Conservation (phyloP, 2,329 filamentous ascomycete genomes). For the Stagonosporopsis rhizophila region DNA sequence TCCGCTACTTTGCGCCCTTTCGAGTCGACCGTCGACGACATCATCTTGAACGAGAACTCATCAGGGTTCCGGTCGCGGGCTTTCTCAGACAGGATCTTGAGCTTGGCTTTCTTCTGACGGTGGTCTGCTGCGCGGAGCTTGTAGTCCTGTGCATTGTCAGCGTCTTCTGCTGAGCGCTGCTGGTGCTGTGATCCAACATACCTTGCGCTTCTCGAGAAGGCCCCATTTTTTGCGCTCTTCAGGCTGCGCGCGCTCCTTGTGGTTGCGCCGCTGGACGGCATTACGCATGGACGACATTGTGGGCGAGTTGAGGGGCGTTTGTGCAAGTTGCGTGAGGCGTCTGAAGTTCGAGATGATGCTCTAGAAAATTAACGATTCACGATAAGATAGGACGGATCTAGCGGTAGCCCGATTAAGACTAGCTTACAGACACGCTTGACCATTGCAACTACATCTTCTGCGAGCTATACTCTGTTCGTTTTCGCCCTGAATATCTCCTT, state of each 20-base stretch:
- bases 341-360: not conserved
- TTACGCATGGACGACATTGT: constrained; percentile 47
- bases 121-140: constrained; percentile 69
- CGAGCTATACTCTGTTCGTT: too few relatives aligned
- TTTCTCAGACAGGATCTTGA: constrained; percentile 66
- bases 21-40: constrained; percentile 59
- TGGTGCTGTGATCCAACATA: not conserved
- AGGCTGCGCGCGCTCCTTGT: constrained; percentile 89
- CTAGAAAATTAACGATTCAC: constrained; percentile 4
- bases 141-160: constrained; percentile 60
- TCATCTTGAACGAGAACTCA: constrained; percentile 71
- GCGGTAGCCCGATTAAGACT: not conserved
- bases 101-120: constrained; percentile 66
- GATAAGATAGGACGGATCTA: not conserved
- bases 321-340: not conserved
- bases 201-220: constrained; percentile 92
- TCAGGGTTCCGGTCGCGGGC: constrained; percentile 68
- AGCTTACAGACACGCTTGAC: not conserved
- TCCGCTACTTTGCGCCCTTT: constrained; percentile 52
- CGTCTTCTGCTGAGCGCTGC: not conserved
- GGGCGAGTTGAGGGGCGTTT: not conserved
- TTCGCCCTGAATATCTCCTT: too few relatives aligned
- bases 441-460: too few relatives aligned
- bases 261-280: constrained; percentile 74
- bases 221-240: constrained; percentile 84